Conservation (phyloP, 306 rosid species). For the Mucuna pruriens region DNA sequence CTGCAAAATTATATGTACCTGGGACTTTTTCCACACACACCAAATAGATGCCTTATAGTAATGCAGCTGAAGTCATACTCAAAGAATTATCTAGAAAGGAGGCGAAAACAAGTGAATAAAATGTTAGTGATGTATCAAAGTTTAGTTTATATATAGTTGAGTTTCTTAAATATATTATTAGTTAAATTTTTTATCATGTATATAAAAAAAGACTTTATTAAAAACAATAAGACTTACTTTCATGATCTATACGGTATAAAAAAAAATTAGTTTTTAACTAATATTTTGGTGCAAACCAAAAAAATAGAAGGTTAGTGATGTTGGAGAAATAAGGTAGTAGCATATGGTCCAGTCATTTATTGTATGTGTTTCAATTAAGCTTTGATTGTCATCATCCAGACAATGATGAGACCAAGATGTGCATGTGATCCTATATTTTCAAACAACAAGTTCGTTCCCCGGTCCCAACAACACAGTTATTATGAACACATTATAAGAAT, state of each 20-base stretch:
- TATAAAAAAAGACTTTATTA: too few species aligned
- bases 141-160: too few species aligned
- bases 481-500: not conserved
- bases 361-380: slow-evolving; percentile 14
- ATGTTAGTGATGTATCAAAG: not conserved
- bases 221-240: too few species aligned
- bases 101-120: not conserved
- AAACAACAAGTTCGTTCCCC: not conserved
- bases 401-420: slow-evolving; percentile 32
- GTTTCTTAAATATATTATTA: too few species aligned
- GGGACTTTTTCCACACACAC: not conserved
- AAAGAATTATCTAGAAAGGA: not conserved
- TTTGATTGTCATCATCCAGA: slow-evolving; percentile 26
- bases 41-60: not conserved
- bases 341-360: slow-evolving; percentile 28
- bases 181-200: too few species aligned
- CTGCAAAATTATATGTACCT: not conserved
- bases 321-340: slow-evolving; percentile 5
- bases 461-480: not conserved
- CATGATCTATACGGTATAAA: too few species aligned
- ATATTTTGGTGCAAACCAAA: too few species aligned
- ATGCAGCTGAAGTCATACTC: not conserved
- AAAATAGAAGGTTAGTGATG: not conserved
- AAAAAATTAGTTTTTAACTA: too few species aligned
- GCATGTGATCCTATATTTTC: slow-evolving; percentile 36